Conservation (phyloP, 352 stramenopile species). For the Globisporangium solare region DNA sequence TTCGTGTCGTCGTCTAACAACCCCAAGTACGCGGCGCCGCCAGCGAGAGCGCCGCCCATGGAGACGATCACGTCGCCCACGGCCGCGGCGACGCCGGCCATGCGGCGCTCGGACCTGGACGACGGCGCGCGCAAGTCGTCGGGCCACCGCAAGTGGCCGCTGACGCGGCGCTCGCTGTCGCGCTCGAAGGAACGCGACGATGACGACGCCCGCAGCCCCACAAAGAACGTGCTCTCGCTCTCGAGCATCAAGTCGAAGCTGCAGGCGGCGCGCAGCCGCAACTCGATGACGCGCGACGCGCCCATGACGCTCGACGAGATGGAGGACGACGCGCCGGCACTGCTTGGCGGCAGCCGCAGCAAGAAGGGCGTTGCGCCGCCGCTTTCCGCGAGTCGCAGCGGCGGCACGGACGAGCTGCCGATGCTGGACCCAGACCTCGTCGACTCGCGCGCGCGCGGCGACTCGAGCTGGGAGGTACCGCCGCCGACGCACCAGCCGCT, state of each 20-base stretch:
- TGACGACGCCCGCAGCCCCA: constrained; percentile 3
- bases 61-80: neutral
- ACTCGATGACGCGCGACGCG: constrained; percentile 22
- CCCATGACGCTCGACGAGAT: constrained; percentile 15
- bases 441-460: constrained; percentile 24
- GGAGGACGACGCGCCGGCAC: constrained; percentile 4
- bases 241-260: constrained; percentile 16
- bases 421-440: constrained; percentile 31
- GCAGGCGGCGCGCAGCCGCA: constrained; percentile 5
- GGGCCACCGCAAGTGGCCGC: constrained; percentile 15
- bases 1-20: constrained; percentile 39
- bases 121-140: constrained; percentile 10
- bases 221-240: constrained; percentile 11
- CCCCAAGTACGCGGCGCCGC: constrained; percentile 27
- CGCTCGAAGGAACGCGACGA: constrained; percentile 4
- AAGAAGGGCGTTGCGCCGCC: neutral
- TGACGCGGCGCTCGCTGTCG: constrained; percentile 3
- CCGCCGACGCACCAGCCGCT: constrained; percentile 7
- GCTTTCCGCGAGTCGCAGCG: constrained; percentile 1
- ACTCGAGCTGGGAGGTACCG: constrained; percentile 37
- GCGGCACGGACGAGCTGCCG: constrained; percentile 20
- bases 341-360: constrained; percentile 11
- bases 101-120: constrained; percentile 29
- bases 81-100: neutral
- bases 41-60: neutral